phyloP scores from a whole-genome alignment of 805 yeast species.

The Cyberlindnera samutprakarnensis region DNA sequence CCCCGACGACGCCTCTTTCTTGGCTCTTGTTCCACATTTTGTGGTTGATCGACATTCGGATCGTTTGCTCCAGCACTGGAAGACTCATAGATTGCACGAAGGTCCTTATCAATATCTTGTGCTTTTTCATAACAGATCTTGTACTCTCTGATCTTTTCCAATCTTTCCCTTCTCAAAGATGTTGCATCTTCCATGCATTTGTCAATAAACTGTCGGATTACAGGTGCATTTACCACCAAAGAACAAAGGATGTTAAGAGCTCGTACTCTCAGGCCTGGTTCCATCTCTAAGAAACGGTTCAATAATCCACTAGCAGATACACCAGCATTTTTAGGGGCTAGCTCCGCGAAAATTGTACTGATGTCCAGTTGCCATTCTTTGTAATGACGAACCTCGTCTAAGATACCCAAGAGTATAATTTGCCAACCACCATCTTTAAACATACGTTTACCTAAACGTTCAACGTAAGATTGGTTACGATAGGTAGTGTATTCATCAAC shows the following conservation, averaged over 20 bases:
- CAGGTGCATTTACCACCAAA: slow-evolving; percentile 48
- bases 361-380: slow-evolving; percentile 46
- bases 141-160: slow-evolving; percentile 58
- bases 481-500: slow-evolving; percentile 40
- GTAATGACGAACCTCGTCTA: slow-evolving; percentile 51
- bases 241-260: slow-evolving; percentile 57
- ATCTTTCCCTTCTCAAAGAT: slow-evolving; percentile 53
- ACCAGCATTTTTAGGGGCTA: slow-evolving; percentile 50
- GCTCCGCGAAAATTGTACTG: slow-evolving; percentile 37
- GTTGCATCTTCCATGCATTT: slow-evolving; percentile 59
- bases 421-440: slow-evolving; percentile 88
- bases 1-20: slow-evolving; percentile 25
- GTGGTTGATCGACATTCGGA: slow-evolving; percentile 2
- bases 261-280: slow-evolving; percentile 46
- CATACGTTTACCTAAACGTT: slow-evolving; percentile 61
- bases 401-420: slow-evolving; percentile 62
- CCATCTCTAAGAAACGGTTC: slow-evolving; percentile 49
- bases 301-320: slow-evolving; percentile 44
- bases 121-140: slow-evolving; percentile 46
- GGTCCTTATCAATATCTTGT: slow-evolving; percentile 35
- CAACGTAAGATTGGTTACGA: slow-evolving; percentile 67
- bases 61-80: slow-evolving; percentile 3
- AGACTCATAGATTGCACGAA: slow-evolving; percentile 24
- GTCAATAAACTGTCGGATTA: slow-evolving; percentile 60
- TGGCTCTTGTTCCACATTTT: slow-evolving; percentile 14